Percentiles rank a stretch among this genome's conserved stretches.
phyloP scores from a whole-genome alignment of 495 filamentous ascomycete genomes.

The Aspergillus saccharolyticus region DNA sequence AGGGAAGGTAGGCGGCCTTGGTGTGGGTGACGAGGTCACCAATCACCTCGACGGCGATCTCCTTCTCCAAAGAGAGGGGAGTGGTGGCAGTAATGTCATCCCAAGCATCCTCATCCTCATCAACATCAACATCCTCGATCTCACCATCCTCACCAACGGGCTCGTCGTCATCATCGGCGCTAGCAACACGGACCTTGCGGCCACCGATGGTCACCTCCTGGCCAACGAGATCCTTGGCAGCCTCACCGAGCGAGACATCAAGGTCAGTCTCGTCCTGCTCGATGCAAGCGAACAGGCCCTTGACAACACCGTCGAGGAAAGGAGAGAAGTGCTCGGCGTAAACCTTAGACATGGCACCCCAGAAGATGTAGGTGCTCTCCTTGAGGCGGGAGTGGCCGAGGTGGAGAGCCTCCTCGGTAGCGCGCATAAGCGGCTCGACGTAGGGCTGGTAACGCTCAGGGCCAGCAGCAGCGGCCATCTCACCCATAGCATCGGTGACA shows the following conservation, averaged over 20 bases:
- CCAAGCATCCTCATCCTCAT: conserved; percentile 70
- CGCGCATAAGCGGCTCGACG: conserved; percentile 80
- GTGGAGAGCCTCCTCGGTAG: conserved; percentile 86
- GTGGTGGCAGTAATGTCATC: conserved; percentile 78
- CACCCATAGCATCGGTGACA: conserved; percentile 86
- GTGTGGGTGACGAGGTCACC: conserved; percentile 88
- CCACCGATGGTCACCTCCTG: conserved; percentile 71
- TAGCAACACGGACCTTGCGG: conserved; percentile 78
- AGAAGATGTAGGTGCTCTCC: conserved; percentile 95
- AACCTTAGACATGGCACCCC: conserved; percentile 89
- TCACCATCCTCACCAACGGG: conserved; percentile 40
- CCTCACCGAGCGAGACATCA: conserved; percentile 72
- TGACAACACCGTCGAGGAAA: conserved; percentile 80
- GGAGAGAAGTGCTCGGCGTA: conserved; percentile 86
- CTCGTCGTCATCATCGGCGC: conserved; percentile 52
- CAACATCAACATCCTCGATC: conserved; percentile 61
- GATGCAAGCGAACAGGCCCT: conserved; percentile 77
- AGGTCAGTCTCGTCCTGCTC: conserved; percentile 86
- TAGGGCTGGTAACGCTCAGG: conserved; percentile 82
- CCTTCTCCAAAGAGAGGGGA: conserved; percentile 89
- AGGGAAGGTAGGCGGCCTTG: conserved; percentile 70
- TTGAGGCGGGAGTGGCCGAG: conserved; percentile 84
- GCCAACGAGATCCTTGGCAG: conserved; percentile 70
- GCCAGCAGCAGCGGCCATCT: conserved; percentile 85
- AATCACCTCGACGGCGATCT: conserved; percentile 91